Percentiles rank a stretch among this genome's conserved stretches.
phyloP scores from a whole-genome alignment of 179 eudicot species.

The Kewa caespitosa region DNA sequence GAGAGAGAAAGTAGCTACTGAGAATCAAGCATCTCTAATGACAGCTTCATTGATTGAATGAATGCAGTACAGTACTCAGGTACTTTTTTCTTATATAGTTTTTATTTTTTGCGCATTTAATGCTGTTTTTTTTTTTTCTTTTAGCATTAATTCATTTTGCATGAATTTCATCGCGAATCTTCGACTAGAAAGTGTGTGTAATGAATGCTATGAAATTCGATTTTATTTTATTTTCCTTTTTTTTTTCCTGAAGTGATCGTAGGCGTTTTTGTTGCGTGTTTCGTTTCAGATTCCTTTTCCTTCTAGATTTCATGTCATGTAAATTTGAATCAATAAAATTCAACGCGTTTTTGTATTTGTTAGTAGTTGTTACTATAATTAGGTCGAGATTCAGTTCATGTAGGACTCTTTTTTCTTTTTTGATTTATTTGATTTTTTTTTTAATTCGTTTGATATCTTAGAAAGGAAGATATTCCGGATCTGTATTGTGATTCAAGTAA shows the following conservation, averaged over 20 bases:
- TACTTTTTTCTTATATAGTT: neutral
- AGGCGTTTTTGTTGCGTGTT: constrained; percentile 1
- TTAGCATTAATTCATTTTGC: neutral
- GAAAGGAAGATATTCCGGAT: constrained; percentile 6
- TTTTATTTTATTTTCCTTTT: neutral
- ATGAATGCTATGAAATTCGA: neutral
- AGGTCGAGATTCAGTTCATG: constrained; percentile 17
- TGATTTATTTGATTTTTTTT: constrained; percentile 1
- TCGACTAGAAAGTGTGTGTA: neutral
- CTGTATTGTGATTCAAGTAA: constrained; percentile 33
- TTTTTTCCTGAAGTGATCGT: neutral
- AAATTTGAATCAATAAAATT: too few species aligned
- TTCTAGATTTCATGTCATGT: neutral
- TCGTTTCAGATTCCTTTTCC: neutral
- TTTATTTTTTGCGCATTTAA: constrained; percentile 4
- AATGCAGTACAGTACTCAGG: constrained; percentile 5
- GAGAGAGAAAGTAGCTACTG: constrained; percentile 20
- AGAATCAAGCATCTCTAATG: neutral
- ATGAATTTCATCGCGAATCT: neutral
- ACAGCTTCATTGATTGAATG: neutral
- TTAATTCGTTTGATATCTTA: constrained; percentile 11
- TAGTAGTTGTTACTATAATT: neutral
- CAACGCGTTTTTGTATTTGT: neutral
- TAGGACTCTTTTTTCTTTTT: neutral
- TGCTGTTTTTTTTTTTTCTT: neutral